These are phyloP conservation scores for Kodamaea plutei DNA, from an alignment of 1,139 yeast species.

Conservation along the genomic window DNA sequence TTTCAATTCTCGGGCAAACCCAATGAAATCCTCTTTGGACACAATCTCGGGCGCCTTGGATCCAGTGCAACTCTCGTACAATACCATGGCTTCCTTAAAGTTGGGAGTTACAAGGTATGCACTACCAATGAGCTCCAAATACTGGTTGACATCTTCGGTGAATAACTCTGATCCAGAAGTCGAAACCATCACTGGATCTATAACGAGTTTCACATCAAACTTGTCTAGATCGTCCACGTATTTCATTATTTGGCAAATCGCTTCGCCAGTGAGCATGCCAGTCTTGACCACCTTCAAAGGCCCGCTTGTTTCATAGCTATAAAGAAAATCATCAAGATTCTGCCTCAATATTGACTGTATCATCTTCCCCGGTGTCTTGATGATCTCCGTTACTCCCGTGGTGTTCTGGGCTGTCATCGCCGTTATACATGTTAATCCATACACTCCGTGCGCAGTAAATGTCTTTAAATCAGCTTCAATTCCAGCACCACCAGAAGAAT, in stretches of 20 bases:
- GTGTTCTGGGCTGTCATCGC: conserved; percentile 87
- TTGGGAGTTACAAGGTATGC: conserved; percentile 79
- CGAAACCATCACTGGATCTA: conserved; percentile 83
- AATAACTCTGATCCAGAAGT: conserved; percentile 67
- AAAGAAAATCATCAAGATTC: conserved; percentile 58
- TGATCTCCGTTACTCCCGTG: conserved; percentile 50
- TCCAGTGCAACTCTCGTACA: conserved; percentile 23
- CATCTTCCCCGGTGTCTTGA: conserved; percentile 41
- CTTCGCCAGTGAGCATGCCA: conserved; percentile 68
- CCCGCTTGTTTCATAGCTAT: conserved; percentile 20
- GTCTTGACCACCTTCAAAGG: conserved; percentile 69
- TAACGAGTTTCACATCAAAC: conserved; percentile 41
- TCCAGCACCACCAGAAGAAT: conserved; percentile 93
- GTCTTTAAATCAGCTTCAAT: conserved; percentile 91
- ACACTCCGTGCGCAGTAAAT: conserved; percentile 71
- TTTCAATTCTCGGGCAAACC: conserved; percentile 44
- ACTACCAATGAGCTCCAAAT: conserved; percentile 42
- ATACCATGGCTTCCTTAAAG: conserved; percentile 55
- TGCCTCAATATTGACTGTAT: conserved; percentile 48
- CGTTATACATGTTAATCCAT: conserved; percentile 75
- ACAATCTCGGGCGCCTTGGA: conserved; percentile 8
- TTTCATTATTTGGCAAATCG: conserved; percentile 46
- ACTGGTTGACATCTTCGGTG: conserved; percentile 33
- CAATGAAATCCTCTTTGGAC: conserved; percentile 31
- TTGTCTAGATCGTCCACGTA: conserved; percentile 26